These are phyloP conservation scores for Nadsonia starkeyi-henricii DNA, from an alignment of 1,139 yeast genomes.

Conservation along the genomic window DNA sequence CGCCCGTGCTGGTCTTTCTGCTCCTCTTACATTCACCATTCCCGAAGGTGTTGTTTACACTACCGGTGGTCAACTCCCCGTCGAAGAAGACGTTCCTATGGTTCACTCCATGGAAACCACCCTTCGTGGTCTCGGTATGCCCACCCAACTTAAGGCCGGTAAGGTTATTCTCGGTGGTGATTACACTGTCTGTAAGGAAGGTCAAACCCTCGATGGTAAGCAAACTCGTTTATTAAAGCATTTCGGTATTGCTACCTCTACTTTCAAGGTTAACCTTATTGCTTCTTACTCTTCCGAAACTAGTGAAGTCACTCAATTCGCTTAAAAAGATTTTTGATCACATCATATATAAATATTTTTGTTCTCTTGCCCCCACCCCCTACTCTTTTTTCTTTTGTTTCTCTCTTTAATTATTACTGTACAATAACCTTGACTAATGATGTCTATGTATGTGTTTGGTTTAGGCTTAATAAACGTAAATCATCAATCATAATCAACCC, in stretches of 20 bases:
- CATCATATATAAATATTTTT: too few species aligned
- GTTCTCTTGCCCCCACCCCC: too few species aligned
- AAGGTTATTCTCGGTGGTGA: conserved; percentile 67
- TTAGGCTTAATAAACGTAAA: too few species aligned
- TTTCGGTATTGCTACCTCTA: conserved; percentile 89
- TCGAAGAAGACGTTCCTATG: conserved; percentile 91
- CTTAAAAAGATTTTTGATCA: too few species aligned
- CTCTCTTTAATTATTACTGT: not conserved
- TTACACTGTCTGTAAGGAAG: conserved; percentile 65
- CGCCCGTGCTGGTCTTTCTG: conserved; percentile 74
- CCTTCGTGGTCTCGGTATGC: conserved; percentile 76
- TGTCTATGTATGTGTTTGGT: too few species aligned
- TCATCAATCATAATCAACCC: too few species aligned
- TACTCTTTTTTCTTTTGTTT: not conserved
- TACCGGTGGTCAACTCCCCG: conserved; percentile 84
- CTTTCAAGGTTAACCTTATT: conserved; percentile 65
- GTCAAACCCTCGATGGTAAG: conserved; percentile 72
- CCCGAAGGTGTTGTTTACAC: conserved; percentile 90
- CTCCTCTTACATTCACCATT: conserved; percentile 70
- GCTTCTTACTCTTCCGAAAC: conserved; percentile 44
- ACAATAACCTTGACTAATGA: not conserved
- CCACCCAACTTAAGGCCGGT: conserved; percentile 82
- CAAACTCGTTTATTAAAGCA: conserved; percentile 87
- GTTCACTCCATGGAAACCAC: conserved; percentile 92
- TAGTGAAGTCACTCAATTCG: conserved; percentile 9